Conservation (phyloP, 2,329 filamentous ascomycete genomes). For the Ophiocordyceps camponoti-leonardi region DNA sequence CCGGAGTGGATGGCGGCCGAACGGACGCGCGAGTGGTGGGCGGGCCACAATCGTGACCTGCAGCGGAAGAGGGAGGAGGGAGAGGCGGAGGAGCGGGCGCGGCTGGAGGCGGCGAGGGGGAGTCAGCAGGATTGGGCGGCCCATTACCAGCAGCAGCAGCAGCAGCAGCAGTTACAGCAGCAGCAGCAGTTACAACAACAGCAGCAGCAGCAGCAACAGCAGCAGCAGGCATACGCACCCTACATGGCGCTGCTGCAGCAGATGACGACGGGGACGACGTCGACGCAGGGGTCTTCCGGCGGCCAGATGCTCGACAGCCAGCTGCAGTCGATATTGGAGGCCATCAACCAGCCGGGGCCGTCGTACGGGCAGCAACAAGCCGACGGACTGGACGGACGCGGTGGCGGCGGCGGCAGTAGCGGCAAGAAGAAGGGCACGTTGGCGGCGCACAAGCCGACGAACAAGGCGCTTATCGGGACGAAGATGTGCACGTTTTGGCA, state of each 20-base stretch:
- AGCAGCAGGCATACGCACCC: constrained; percentile 16
- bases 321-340: constrained; percentile 25
- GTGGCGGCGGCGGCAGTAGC: neutral
- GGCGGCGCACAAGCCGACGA: constrained; percentile 25
- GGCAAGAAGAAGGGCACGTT: constrained; percentile 22
- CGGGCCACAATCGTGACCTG: constrained; percentile 25
- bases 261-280: no score
- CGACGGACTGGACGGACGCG: constrained; percentile 9
- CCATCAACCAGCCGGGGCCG: constrained; percentile 18
- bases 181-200: constrained; percentile 11
- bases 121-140: constrained; percentile 10
- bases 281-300: neutral
- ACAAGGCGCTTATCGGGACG: constrained; percentile 44
- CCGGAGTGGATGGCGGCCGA: constrained; percentile 34
- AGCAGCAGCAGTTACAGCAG: constrained; percentile 10
- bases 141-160: constrained; percentile 2
- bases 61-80: constrained; percentile 20
- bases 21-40: constrained; percentile 33
- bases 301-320: constrained; percentile 19
- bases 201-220: constrained; percentile 5
- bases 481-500: constrained; percentile 55
- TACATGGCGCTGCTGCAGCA: constrained; percentile 25
- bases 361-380: constrained; percentile 2
- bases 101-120: constrained; percentile 15
- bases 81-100: constrained; percentile 11